Conservation (phyloP, 495 filamentous ascomycete species). For the Xylaria telfairii region DNA sequence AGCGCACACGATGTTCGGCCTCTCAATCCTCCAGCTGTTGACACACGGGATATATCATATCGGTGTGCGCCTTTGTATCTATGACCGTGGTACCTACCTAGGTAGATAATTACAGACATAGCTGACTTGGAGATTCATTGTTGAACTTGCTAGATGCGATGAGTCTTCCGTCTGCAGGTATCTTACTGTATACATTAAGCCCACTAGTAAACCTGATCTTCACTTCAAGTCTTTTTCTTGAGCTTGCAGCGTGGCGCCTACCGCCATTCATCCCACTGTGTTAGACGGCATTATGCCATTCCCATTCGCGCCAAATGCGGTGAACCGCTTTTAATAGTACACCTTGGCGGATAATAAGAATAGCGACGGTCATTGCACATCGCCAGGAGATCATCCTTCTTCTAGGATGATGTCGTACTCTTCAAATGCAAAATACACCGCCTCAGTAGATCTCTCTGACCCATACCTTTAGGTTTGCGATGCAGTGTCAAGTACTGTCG, state of each 20-base stretch:
- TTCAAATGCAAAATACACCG: not conserved
- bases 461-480: not conserved
- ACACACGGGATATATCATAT: conserved; percentile 4
- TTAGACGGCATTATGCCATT: not conserved
- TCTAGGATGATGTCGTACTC: not conserved
- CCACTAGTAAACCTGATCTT: not conserved
- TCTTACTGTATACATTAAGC: not conserved
- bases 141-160: not conserved
- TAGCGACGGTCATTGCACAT: conserved; percentile 9
- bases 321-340: not conserved
- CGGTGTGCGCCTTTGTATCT: not conserved
- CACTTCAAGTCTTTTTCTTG: not conserved
- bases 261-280: not conserved
- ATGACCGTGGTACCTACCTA: not conserved
- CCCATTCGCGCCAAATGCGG: conserved; percentile 13
- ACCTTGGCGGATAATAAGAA: conserved; percentile 14
- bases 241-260: not conserved
- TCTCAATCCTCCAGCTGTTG: not conserved
- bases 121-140: not conserved
- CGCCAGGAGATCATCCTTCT: conserved; percentile 9
- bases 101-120: not conserved
- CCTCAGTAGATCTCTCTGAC: not conserved
- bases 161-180: not conserved
- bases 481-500: not conserved
- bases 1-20: not conserved